Conservation (phyloP, 2,329 filamentous ascomycete genomes). For the Teratosphaeriaceae sp. region DNA sequence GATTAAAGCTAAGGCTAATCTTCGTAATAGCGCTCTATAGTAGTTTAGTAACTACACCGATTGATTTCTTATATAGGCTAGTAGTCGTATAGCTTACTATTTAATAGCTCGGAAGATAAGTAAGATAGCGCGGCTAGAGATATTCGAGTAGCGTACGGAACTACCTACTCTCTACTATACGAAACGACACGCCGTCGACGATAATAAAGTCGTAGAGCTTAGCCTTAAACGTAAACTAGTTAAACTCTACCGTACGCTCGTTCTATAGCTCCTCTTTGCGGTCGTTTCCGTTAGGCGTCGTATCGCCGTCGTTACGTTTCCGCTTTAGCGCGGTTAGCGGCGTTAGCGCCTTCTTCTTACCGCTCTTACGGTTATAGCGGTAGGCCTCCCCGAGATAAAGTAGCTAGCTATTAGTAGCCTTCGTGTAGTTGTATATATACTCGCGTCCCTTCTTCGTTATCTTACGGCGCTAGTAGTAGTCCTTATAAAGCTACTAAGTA, state of each 20-base stretch:
- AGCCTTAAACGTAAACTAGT: not conserved
- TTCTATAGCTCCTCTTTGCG: not conserved
- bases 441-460: not conserved
- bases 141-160: constrained; percentile 3
- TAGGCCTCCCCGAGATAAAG: no score
- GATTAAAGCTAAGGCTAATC: constrained; percentile 13
- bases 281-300: not conserved
- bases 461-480: not conserved
- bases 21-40: constrained; percentile 2
- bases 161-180: not conserved
- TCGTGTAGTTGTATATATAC: not conserved
- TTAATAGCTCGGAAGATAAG: constrained; percentile 1
- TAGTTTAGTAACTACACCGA: constrained; percentile 3
- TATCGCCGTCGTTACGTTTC: no score
- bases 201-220: not conserved
- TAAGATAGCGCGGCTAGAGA: constrained; percentile 5
- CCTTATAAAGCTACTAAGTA: not conserved
- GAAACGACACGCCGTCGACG: not conserved
- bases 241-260: not conserved
- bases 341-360: no score
- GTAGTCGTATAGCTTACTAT: constrained; percentile 5
- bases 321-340: no score
- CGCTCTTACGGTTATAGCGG: no score
- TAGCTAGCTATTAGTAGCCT: no score
- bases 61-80: not conserved